These are phyloP conservation scores for Dicorynia guianensis DNA, from an alignment of 306 rosid genomes.

Conservation along the genomic window DNA sequence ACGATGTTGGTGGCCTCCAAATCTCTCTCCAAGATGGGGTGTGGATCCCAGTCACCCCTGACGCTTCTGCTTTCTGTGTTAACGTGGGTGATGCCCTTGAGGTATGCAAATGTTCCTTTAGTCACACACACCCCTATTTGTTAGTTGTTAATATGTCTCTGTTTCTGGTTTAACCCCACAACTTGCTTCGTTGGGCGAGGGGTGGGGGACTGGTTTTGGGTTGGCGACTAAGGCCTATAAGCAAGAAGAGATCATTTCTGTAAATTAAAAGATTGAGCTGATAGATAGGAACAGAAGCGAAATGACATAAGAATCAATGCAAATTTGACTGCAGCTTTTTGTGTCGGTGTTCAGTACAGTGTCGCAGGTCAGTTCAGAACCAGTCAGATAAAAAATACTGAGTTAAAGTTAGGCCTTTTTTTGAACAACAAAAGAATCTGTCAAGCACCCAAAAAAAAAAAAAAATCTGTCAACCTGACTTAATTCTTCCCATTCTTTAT, in stretches of 20 bases:
- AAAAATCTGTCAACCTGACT: no score
- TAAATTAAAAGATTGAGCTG: background rate
- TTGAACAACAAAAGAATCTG: no score
- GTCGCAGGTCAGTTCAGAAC: background rate
- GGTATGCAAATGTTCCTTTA: conserved; percentile 44
- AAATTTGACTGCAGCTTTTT: conserved; percentile 4
- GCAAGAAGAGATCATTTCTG: background rate
- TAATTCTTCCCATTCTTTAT: no score
- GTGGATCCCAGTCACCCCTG: conserved; percentile 79
- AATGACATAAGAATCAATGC: conserved; percentile 37
- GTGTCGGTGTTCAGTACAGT: conserved; percentile 1
- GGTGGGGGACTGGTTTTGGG: background rate
- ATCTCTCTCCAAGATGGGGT: conserved; percentile 63
- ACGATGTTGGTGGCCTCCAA: conserved; percentile 82
- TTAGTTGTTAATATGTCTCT: no score
- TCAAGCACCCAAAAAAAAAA: no score
- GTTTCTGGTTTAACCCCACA: conserved; percentile 16
- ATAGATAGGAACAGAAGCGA: conserved; percentile 32
- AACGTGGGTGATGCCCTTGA: conserved; percentile 81
- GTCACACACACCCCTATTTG: no score
- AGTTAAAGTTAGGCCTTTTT: no score
- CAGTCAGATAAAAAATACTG: background rate
- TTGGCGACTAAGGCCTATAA: background rate
- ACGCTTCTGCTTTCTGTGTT: conserved; percentile 73
- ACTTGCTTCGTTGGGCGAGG: conserved; percentile 19